These are phyloP conservation scores for Ceratobasidium sp. DNA, from an alignment of 1,284 basidiomycete genomes.

Conservation along the genomic window DNA sequence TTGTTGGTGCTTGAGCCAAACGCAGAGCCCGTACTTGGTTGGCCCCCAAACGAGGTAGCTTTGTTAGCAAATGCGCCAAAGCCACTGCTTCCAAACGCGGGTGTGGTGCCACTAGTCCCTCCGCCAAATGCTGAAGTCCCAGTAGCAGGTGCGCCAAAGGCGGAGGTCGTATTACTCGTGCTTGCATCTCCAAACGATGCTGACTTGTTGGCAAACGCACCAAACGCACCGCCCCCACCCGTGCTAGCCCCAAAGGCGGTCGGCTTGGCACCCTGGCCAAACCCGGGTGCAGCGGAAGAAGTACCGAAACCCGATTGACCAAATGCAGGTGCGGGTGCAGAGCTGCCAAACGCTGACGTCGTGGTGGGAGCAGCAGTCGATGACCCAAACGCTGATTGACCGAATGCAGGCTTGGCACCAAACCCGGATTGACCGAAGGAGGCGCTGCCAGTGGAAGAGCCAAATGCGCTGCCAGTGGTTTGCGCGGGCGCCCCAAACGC, in stretches of 20 bases:
- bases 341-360: conserved; percentile 19
- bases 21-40: conserved; percentile 37
- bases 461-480: conserved; percentile 47
- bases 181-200: conserved; percentile 31
- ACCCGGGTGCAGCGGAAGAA: conserved; percentile 48
- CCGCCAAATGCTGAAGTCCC: conserved; percentile 26
- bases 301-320: conserved; percentile 44
- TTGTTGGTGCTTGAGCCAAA: conserved; percentile 44
- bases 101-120: not conserved
- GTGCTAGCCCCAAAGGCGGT: conserved; percentile 42
- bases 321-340: conserved; percentile 49
- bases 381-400: conserved; percentile 11
- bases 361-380: too few species aligned
- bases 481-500: conserved; percentile 47
- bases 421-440: conserved; percentile 45
- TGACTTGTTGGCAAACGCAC: conserved; percentile 46
- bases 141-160: conserved; percentile 17
- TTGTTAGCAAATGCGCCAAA: conserved; percentile 47
- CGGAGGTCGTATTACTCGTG: conserved; percentile 2
- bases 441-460: conserved; percentile 44
- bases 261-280: conserved; percentile 49
- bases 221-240: conserved; percentile 21
- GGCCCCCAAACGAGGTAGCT: conserved; percentile 38
- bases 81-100: conserved; percentile 46
- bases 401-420: conserved; percentile 45